Percentiles rank a stretch among this genome's conserved stretches.
Conservation (phyloP, 192 early-diverging fungal species). For the Ambispora gerdemannii region DNA sequence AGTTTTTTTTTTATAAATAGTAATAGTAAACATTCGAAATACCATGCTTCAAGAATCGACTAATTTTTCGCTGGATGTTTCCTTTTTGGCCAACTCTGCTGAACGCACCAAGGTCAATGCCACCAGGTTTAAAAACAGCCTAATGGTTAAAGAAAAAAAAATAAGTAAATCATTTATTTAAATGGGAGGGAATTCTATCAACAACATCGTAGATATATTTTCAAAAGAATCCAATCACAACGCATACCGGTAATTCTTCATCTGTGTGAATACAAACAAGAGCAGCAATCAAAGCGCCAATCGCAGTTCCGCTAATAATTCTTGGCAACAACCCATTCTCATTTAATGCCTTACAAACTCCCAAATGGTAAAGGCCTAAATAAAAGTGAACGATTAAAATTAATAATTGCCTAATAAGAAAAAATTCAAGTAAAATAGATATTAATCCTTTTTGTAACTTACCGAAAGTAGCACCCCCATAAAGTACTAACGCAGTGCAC, state of each 20-base stretch:
- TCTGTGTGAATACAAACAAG: constrained; percentile 74
- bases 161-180: not conserved
- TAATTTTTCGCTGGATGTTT: constrained; percentile 59
- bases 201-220: too few relatives aligned
- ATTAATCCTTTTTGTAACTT: constrained; percentile 1
- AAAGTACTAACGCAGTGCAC: constrained; percentile 65
- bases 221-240: not conserved
- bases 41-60: constrained; percentile 66
- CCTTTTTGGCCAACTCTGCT: constrained; percentile 54
- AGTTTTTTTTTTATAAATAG: not conserved
- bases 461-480: constrained; percentile 72
- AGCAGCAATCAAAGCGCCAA: constrained; percentile 72
- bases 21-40: too few relatives aligned
- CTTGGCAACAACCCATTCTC: constrained; percentile 63
- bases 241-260: constrained; percentile 56
- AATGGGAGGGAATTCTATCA: not conserved
- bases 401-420: too few relatives aligned
- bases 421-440: constrained; percentile 22
- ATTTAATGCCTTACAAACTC: constrained; percentile 71
- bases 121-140: constrained; percentile 51
- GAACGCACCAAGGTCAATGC: constrained; percentile 69
- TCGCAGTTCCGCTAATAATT: constrained; percentile 73
- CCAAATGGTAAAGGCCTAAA: constrained; percentile 68
- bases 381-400: constrained; percentile 2
- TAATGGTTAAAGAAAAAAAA: constrained; percentile 15